Evolutionary conservation across 352 stramenopile genomes (phyloP).

Genomic region (Globisporangium cederbergense): DNA sequence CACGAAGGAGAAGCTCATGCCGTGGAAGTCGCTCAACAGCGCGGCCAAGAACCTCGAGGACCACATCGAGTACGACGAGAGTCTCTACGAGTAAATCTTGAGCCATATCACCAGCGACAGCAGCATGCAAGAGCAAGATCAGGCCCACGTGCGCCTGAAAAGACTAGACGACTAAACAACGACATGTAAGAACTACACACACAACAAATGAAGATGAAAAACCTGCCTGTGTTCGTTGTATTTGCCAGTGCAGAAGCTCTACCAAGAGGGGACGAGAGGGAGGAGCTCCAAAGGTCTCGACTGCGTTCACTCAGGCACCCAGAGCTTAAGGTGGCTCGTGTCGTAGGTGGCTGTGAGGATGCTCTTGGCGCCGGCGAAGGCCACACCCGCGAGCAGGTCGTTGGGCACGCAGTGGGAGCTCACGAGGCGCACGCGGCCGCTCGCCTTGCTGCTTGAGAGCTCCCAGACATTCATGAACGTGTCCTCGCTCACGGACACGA

Average conservation of each 20-base stretch:
- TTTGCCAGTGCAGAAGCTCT: not conserved
- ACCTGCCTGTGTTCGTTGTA: not conserved
- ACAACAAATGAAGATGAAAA: not conserved
- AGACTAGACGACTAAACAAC: not conserved
- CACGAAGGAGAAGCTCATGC: constrained; percentile 46
- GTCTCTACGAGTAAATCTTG: constrained; percentile 53
- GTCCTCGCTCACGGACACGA: constrained; percentile 70
- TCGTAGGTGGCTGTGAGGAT: constrained; percentile 66
- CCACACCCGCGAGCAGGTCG: constrained; percentile 59
- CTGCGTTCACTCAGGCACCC: constrained; percentile 44
- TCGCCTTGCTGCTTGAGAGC: constrained; percentile 22
- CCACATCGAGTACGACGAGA: constrained; percentile 84
- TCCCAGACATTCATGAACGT: constrained; percentile 84
- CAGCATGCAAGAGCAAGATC: not conserved
- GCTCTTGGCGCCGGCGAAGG: constrained; percentile 41
- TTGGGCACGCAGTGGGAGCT: constrained; percentile 65
- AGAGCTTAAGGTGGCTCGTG: constrained; percentile 65
- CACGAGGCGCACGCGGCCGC: constrained; percentile 36
- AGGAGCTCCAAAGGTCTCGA: not conserved
- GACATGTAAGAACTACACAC: not conserved
- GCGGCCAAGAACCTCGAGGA: constrained; percentile 79
- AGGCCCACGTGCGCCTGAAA: no score
- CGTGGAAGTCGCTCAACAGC: constrained; percentile 80
- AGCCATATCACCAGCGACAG: no score
- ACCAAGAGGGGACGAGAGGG: not conserved